phyloP scores from a whole-genome alignment of 352 stramenopile genomes.

The Globisporangium lucens region DNA sequence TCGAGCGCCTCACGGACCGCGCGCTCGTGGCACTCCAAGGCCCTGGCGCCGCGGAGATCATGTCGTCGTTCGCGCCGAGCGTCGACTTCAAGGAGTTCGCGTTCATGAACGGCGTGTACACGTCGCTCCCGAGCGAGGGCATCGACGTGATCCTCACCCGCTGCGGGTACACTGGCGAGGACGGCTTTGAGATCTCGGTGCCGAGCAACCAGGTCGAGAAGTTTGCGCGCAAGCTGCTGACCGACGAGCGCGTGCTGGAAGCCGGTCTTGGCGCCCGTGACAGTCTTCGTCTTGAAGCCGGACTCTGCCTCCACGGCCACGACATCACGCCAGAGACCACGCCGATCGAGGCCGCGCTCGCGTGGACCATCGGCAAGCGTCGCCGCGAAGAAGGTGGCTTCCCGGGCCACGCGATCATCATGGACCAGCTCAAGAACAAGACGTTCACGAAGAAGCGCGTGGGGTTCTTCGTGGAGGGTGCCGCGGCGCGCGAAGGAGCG shows the following conservation, averaged over 20 bases:
- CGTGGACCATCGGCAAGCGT: conserved; percentile 91
- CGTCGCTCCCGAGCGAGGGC: conserved; percentile 53
- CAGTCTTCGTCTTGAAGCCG: conserved; percentile 96
- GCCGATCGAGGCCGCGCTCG: conserved; percentile 93
- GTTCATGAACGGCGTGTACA: conserved; percentile 96
- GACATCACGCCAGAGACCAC: conserved; percentile 96
- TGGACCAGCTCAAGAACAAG: conserved; percentile 94
- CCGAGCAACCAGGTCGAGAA: conserved; percentile 42
- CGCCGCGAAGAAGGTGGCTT: conserved; percentile 90
- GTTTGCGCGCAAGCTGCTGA: conserved; percentile 58
- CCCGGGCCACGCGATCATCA: conserved; percentile 93
- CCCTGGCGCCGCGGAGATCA: conserved; percentile 84
- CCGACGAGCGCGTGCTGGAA: conserved; percentile 84
- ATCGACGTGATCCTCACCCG: conserved; percentile 90
- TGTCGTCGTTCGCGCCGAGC: conserved; percentile 78
- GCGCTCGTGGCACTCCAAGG: conserved; percentile 96
- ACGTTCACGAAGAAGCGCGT: conserved; percentile 92
- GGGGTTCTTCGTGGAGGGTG: conserved; percentile 95
- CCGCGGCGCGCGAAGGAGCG: conserved; percentile 90
- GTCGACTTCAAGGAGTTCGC: conserved; percentile 91
- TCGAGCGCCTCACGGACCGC: conserved; percentile 93
- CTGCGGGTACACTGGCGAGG: conserved; percentile 99
- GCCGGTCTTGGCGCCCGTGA: conserved; percentile 95
- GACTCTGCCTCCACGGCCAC: conserved; percentile 98
- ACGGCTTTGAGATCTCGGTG: conserved; percentile 98